Evolutionary conservation across 257 asterid genomes (phyloP).

Genomic region (Voacanga thouarsii): DNA sequence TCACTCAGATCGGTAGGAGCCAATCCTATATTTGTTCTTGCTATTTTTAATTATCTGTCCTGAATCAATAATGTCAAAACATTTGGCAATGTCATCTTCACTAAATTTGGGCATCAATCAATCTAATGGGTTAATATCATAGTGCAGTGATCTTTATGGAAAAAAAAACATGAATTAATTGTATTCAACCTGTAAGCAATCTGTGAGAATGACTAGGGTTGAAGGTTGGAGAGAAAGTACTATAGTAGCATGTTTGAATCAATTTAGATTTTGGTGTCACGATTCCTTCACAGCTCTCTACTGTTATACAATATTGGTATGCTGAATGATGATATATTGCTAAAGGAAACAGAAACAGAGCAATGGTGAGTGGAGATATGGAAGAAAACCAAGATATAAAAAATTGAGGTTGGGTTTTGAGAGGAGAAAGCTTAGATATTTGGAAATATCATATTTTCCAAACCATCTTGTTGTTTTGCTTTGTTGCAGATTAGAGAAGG

Average conservation of each 20-base stretch:
- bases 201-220: neutral
- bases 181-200: no score
- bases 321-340: no score
- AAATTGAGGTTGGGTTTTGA: no score
- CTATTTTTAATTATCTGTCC: neutral
- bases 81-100: neutral
- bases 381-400: no score
- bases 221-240: neutral
- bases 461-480: neutral
- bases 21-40: neutral
- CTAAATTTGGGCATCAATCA: no score
- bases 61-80: neutral
- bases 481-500: constrained; percentile 73
- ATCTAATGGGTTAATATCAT: neutral
- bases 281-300: neutral
- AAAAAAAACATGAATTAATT: no score
- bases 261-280: no score
- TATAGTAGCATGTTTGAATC: neutral
- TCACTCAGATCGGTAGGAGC: constrained; percentile 74
- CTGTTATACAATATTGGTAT: neutral
- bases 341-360: neutral
- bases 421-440: neutral
- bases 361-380: no score
- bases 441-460: neutral
- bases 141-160: neutral